Evolutionary conservation across 1,284 basidiomycete species (phyloP).

Genomic region (Afroboletus lepidellus): DNA sequence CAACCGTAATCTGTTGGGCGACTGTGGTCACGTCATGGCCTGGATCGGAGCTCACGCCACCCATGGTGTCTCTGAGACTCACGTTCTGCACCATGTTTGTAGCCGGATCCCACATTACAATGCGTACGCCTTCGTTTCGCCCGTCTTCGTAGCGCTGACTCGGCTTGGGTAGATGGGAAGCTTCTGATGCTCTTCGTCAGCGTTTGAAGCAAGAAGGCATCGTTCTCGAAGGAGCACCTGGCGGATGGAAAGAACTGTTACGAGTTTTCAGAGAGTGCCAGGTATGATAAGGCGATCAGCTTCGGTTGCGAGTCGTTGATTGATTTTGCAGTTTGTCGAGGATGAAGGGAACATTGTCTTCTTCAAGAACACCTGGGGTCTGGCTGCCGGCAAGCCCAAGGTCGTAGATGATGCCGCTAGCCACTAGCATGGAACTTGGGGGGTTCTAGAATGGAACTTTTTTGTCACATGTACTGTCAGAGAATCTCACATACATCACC

Average conservation of each 20-base stretch:
- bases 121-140: conserved; percentile 44
- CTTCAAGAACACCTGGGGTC: conserved; percentile 85
- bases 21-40: conserved; percentile 67
- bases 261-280: conserved; percentile 77
- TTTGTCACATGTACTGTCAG: too few relatives aligned
- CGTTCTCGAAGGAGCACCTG: conserved; percentile 61
- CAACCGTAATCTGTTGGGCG: conserved; percentile 86
- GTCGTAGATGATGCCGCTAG: conserved; percentile 63
- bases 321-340: conserved; percentile 72
- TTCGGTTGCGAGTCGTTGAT: conserved; percentile 14
- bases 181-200: conserved; percentile 83
- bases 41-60: conserved; percentile 81
- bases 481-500: too few relatives aligned
- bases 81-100: conserved; percentile 86
- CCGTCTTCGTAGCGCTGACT: conserved; percentile 1
- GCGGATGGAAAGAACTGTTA: conserved; percentile 77
- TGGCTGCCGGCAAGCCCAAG: conserved; percentile 69
- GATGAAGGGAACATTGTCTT: conserved; percentile 90
- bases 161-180: conserved; percentile 79
- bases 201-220: conserved; percentile 68
- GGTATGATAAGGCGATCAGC: conserved; percentile 35
- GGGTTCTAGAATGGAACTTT: too few relatives aligned
- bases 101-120: conserved; percentile 95
- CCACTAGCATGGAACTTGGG: too few relatives aligned
- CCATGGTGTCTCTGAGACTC: conserved; percentile 91